A percentile compares a stretch with the other conserved stretches of the same genome.
Evolutionary conservation across 495 filamentous ascomycete species (phyloP).

Genomic region (Thermochaetoides thermophila): DNA sequence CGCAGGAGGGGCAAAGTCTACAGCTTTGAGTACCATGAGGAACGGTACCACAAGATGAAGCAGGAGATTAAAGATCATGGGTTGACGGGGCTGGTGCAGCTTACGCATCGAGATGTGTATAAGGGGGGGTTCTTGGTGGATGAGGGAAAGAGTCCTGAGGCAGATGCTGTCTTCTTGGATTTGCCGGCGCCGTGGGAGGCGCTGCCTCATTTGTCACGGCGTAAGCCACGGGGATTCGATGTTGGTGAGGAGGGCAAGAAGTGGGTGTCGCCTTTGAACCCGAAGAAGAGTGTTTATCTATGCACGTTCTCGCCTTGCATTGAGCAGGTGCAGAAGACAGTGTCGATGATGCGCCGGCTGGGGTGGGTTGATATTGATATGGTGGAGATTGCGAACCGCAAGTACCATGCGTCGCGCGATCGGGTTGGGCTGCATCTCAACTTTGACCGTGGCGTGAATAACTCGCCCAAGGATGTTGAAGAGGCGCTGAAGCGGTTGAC

Average conservation of each 20-base stretch:
- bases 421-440: conserved; percentile 44
- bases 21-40: conserved; percentile 86
- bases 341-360: conserved; percentile 57
- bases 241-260: conserved; percentile 5
- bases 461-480: conserved; percentile 51
- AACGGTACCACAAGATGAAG: conserved; percentile 54
- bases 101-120: conserved; percentile 91
- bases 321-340: conserved; percentile 79
- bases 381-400: conserved; percentile 66
- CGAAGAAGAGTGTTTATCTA: conserved; percentile 48
- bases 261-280: conserved; percentile 56
- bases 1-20: conserved; percentile 62
- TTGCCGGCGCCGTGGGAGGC: conserved; percentile 89
- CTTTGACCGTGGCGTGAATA: conserved; percentile 26
- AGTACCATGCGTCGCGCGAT: conserved; percentile 70
- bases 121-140: conserved; percentile 62
- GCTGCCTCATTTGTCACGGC: conserved; percentile 65
- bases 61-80: conserved; percentile 64
- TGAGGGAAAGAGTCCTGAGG: conserved; percentile 44
- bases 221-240: conserved; percentile 18
- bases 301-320: conserved; percentile 96
- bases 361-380: conserved; percentile 88
- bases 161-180: conserved; percentile 79
- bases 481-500: conserved; percentile 61
- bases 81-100: conserved; percentile 52